Base-by-base conservation (phyloP, 1,139 yeast genomes). In the Kurtzmaniella quercitrusa region DNA sequence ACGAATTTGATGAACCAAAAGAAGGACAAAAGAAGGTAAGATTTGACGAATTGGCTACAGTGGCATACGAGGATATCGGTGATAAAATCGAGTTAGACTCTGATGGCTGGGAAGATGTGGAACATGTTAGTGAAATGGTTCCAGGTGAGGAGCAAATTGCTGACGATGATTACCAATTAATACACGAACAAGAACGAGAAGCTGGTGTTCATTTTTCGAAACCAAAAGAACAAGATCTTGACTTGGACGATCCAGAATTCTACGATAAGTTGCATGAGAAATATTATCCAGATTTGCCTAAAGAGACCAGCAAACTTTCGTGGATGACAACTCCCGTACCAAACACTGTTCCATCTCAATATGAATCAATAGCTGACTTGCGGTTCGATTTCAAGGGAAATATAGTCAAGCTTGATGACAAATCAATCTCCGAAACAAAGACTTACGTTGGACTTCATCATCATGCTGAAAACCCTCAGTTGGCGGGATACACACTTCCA, bases 371-470 rank as follows among this genome's bases (percentile, higher is more conserved):
- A 2, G 65, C 81, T 0, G 83, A 87, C 46, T 70, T 93, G 61
- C 68, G 99, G 48, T 94, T 93, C 59, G 97, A 93, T 55, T 91
- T 93, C 61, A 71, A 80, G 45, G 98, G 98, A 7, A 71, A 87
- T 50, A 61, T 93, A 42, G 68, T 93, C 2, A 80, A 68, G 40
- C 56, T 71, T 19, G 51, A 54, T n/a, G 47, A 49, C 4, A 84
- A 40, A 62, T 66, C 48, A 59, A 50, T 56, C 2, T 51, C 61
- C 1, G 70, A 81, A 6, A 74, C 80, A 2, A 73, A 78, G 2
- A 72, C 85, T 0, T 70, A 76, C 38, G 61, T 79, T 41, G 99
- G 97, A 0, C 73, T 93, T 19, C 97, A 89, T 55, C 98, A 93
- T 59, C 99, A 93, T 60, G 78, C 96, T 0, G 88, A 85, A 19